Evolutionary conservation across 306 rosid genomes (phyloP).

Genomic region (Rubus idaeus): DNA sequence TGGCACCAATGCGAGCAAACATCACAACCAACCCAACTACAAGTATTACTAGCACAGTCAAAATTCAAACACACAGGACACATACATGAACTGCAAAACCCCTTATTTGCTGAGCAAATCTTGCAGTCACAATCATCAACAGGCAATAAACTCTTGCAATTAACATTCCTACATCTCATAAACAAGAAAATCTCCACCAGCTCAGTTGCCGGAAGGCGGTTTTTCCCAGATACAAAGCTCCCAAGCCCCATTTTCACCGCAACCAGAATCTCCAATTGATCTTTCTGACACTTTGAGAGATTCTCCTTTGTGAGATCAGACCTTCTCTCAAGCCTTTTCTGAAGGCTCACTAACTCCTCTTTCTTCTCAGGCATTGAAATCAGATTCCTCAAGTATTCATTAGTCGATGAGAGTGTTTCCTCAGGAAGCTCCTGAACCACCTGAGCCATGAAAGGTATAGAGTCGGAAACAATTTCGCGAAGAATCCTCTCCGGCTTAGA

Average conservation of each 20-base stretch:
- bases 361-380: conserved; percentile 69
- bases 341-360: conserved; percentile 70
- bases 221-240: conserved; percentile 61
- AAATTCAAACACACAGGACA: conserved; percentile 95
- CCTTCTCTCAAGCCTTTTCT: conserved; percentile 63
- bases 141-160: conserved; percentile 73
- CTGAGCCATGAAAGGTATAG: conserved; percentile 53
- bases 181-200: conserved; percentile 78
- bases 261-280: conserved; percentile 66
- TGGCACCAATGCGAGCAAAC: conserved; percentile 99
- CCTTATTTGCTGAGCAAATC: conserved; percentile 76
- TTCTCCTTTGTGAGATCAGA: conserved; percentile 80
- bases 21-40: conserved; percentile 99
- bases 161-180: conserved; percentile 71
- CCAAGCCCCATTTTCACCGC: conserved; percentile 77
- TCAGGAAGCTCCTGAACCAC: conserved; percentile 70
- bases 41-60: conserved; percentile 88
- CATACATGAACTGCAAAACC: conserved; percentile 95
- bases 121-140: conserved; percentile 98
- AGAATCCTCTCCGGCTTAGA: conserved; percentile 74
- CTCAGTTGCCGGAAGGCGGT: conserved; percentile 45
- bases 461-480: conserved; percentile 56
- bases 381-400: conserved; percentile 66
- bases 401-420: conserved; percentile 50
- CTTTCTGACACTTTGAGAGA: conserved; percentile 71